A percentile compares a stretch with the other conserved stretches of the same genome.
Conservation (phyloP, 2,329 filamentous ascomycete genomes). For the Neoarthrinium moseri region DNA sequence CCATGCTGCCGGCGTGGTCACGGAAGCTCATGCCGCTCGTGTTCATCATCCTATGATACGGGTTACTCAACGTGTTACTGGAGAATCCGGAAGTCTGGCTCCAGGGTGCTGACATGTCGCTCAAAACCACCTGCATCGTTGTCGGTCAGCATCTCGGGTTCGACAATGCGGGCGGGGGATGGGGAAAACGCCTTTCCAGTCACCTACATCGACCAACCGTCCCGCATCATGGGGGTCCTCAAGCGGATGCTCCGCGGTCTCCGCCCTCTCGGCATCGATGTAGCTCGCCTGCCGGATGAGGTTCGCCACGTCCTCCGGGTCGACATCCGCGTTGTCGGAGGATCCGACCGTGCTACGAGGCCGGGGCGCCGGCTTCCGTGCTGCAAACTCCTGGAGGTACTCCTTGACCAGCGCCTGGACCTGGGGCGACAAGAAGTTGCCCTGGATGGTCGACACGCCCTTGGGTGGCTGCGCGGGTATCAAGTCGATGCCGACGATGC, state of each 20-base stretch:
- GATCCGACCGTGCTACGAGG: background rate
- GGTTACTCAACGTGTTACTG: slow-evolving; percentile 90
- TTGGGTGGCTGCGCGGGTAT: slow-evolving; percentile 88
- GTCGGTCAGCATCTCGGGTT: too few relatives aligned
- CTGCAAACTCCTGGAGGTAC: slow-evolving; percentile 60
- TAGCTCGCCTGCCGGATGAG: slow-evolving; percentile 54
- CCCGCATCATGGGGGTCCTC: slow-evolving; percentile 41
- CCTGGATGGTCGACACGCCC: slow-evolving; percentile 93
- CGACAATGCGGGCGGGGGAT: too few relatives aligned
- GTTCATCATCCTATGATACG: slow-evolving; percentile 98
- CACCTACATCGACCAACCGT: slow-evolving; percentile 66
- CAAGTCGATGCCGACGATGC: slow-evolving; percentile 88
- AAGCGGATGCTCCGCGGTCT: slow-evolving; percentile 29
- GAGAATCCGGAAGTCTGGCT: slow-evolving; percentile 74
- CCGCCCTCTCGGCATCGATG: slow-evolving; percentile 62
- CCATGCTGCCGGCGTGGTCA: slow-evolving; percentile 94
- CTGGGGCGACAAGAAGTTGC: slow-evolving; percentile 77
- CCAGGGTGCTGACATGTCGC: slow-evolving; percentile 99
- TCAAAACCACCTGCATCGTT: slow-evolving; percentile 73
- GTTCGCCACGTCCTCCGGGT: slow-evolving; percentile 18
- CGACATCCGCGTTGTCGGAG: slow-evolving; percentile 11
- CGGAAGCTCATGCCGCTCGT: slow-evolving; percentile 84
- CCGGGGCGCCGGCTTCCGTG: slow-evolving; percentile 13
- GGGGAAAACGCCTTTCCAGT: too few relatives aligned
- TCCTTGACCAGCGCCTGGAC: slow-evolving; percentile 77